These are phyloP conservation scores for Leccinum sublutescens DNA, from an alignment of 768 basidiomycete genomes.

Conservation along the genomic window DNA sequence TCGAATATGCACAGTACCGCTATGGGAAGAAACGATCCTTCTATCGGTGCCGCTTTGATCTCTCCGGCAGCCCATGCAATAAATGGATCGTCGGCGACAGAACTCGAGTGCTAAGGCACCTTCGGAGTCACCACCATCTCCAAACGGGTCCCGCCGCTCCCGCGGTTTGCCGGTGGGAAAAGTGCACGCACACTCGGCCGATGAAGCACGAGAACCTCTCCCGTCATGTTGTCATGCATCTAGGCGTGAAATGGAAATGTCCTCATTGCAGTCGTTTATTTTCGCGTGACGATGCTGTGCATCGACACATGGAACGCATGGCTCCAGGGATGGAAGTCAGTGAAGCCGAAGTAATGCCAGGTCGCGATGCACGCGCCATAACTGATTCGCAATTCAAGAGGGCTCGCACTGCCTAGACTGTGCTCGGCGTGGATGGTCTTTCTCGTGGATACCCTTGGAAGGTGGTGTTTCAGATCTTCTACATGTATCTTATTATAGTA, in stretches of 20 bases:
- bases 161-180: conserved; percentile 24
- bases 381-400: conserved; percentile 5
- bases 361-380: conserved; percentile 13
- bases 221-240: conserved; percentile 30
- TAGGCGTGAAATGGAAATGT: conserved; percentile 32
- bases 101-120: conserved; percentile 26
- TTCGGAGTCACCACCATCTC: conserved; percentile 25
- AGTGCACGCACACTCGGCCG: conserved; percentile 20
- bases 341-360: conserved; percentile 26
- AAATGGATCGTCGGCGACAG: conserved; percentile 28
- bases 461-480: background rate
- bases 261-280: conserved; percentile 25
- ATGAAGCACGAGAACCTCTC: conserved; percentile 35
- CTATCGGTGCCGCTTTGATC: conserved; percentile 28
- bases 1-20: conserved; percentile 22
- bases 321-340: conserved; percentile 19
- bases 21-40: conserved; percentile 19
- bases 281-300: conserved; percentile 34
- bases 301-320: conserved; percentile 32
- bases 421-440: background rate
- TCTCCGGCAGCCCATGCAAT: conserved; percentile 24
- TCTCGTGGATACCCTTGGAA: background rate
- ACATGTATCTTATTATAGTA: background rate
- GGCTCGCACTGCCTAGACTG: conserved; percentile 6
- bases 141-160: conserved; percentile 14